Evolutionary conservation across 2,329 filamentous ascomycete genomes (phyloP).

Genomic region (Beauveria scarabaeidicola): DNA sequence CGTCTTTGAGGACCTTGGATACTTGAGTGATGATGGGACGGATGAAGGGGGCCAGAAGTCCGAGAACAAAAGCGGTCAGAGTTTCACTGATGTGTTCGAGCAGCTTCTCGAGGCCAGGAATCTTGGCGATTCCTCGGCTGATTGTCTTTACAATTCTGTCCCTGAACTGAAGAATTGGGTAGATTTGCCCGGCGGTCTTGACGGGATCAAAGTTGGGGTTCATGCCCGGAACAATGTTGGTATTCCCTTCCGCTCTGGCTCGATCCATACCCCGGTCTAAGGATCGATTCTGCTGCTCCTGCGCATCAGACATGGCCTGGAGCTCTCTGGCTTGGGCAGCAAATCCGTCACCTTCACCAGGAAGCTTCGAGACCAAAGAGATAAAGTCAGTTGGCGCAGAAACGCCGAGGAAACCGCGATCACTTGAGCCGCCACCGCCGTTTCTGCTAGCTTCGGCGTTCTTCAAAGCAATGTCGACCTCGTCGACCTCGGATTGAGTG

Average conservation of each 20-base stretch:
- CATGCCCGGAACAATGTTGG: slow-evolving; percentile 63
- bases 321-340: slow-evolving; percentile 58
- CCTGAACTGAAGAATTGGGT: slow-evolving; percentile 87
- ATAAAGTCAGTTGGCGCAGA: slow-evolving; percentile 52
- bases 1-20: slow-evolving; percentile 75
- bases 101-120: slow-evolving; percentile 82
- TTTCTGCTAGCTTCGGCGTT: slow-evolving; percentile 48
- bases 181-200: slow-evolving; percentile 72
- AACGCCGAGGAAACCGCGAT: slow-evolving; percentile 34
- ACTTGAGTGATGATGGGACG: slow-evolving; percentile 84
- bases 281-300: slow-evolving; percentile 48
- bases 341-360: slow-evolving; percentile 57
- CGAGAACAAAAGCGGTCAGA: slow-evolving; percentile 83
- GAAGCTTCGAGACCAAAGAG: slow-evolving; percentile 66
- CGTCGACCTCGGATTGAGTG: slow-evolving; percentile 75
- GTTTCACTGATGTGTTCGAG: slow-evolving; percentile 92
- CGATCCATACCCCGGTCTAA: slow-evolving; percentile 21
- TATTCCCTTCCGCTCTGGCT: slow-evolving; percentile 34
- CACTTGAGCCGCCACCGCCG: slow-evolving; percentile 25
- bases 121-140: slow-evolving; percentile 76
- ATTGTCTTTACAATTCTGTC: slow-evolving; percentile 90
- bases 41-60: slow-evolving; percentile 83
- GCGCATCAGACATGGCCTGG: slow-evolving; percentile 51
- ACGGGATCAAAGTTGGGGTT: slow-evolving; percentile 68
- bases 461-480: slow-evolving; percentile 66